phyloP scores from a whole-genome alignment of 345 rosid species.

The Dipteronia sinensis region DNA sequence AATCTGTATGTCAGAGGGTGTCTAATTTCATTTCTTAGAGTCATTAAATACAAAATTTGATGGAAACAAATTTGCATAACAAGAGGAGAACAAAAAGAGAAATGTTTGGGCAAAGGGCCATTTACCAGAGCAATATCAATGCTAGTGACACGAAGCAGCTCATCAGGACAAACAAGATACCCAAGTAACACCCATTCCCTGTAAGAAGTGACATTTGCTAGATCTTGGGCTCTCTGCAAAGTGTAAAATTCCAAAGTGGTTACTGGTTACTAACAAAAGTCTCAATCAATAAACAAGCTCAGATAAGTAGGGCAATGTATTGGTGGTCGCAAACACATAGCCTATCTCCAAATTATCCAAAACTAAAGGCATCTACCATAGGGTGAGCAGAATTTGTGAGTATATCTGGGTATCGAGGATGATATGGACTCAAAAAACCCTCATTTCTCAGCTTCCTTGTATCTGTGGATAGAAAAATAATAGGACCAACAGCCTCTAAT shows the following conservation, averaged over 20 bases:
- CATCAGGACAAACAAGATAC: constrained; percentile 98
- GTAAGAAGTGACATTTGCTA: constrained; percentile 94
- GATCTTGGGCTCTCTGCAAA: constrained; percentile 95
- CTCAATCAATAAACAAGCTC: neutral
- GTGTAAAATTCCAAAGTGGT: constrained; percentile 21
- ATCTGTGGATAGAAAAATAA: constrained; percentile 90
- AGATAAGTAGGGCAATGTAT: neutral
- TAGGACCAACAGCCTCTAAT: constrained; percentile 97
- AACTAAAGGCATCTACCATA: constrained; percentile 56
- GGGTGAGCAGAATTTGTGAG: constrained; percentile 98
- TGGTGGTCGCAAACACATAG: neutral
- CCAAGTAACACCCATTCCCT: constrained; percentile 98
- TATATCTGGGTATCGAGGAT: constrained; percentile 97
- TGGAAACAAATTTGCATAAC: neutral
- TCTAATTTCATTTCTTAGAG: neutral
- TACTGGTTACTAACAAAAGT: constrained; percentile 18
- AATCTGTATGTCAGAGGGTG: neutral
- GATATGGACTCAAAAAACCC: constrained; percentile 97
- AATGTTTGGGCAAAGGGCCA: neutral
- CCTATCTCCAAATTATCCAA: neutral
- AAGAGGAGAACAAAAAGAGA: constrained; percentile 5
- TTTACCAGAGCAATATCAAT: constrained; percentile 94
- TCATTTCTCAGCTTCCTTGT: constrained; percentile 95
- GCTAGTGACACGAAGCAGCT: constrained; percentile 97
- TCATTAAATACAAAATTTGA: neutral